Conservation (phyloP, 2,329 filamentous ascomycete genomes). For the Chaetomiaceae sp. region DNA sequence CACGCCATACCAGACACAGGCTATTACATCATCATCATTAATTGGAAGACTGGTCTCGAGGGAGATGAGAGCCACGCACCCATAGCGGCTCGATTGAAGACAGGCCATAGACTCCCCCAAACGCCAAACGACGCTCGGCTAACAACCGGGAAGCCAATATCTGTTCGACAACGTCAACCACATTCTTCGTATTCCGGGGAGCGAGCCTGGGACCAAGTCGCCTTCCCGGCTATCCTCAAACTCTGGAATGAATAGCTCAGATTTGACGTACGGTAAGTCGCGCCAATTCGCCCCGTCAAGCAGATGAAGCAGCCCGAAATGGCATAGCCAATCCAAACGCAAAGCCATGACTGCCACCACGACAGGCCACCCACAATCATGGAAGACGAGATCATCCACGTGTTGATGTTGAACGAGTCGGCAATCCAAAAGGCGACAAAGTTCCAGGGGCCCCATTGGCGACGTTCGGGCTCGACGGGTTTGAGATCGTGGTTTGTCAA, state of each 20-base stretch:
- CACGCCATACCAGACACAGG: conserved; percentile 70
- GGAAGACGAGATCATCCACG: conserved; percentile 87
- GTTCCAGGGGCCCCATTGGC: conserved; percentile 83
- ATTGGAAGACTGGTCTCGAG: background rate
- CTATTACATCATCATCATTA: conserved; percentile 34
- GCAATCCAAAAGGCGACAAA: conserved; percentile 86
- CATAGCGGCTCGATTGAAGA: conserved; percentile 85
- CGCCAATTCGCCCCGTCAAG: conserved; percentile 76
- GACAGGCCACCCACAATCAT: conserved; percentile 75
- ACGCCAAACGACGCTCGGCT: conserved; percentile 77
- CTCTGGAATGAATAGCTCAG: no score
- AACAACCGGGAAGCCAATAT: conserved; percentile 84
- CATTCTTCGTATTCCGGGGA: no score
- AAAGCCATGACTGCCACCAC: conserved; percentile 92
- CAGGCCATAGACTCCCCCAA: conserved; percentile 84
- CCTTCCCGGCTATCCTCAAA: no score
- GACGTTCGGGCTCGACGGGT: conserved; percentile 70
- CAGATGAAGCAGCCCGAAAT: conserved; percentile 73
- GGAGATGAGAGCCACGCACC: conserved; percentile 35
- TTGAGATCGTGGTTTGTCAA: conserved; percentile 81
- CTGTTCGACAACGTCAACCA: no score
- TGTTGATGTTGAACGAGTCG: conserved; percentile 84
- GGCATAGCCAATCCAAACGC: conserved; percentile 80
- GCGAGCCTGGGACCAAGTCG: no score
- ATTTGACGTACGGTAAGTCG: no score